Base-by-base conservation (phyloP, 176 grass and related monocot species). In the Triticum timopheevii region DNA sequence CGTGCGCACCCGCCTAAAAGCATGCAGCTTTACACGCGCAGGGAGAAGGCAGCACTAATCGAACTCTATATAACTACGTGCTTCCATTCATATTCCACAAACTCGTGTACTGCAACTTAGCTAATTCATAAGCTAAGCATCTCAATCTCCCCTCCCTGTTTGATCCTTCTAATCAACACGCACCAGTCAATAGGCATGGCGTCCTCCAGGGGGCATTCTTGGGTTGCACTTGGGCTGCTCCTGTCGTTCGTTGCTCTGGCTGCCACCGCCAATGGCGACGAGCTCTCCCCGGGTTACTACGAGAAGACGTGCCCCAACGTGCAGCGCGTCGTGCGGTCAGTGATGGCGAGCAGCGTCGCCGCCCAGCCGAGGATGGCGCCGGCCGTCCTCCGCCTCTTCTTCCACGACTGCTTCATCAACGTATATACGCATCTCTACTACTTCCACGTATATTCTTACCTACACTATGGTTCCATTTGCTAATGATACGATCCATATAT, bases 211-310 rank as follows among this genome's bases (percentile, higher is more conserved):
- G 13, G 1, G 1, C 5, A 3, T 6, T 36, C 15, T 4, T 65
- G 31, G 22, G 22, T 59, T 0, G 24, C 24, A 35, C 22, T 79
- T 15, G 24, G 25, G 3, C 17, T 58, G 16, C 49, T 82, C 59
- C 6, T 81, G 6, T 36, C 6, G 35, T 13, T 39, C 1, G 6
- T 4, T 1, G 16, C 9, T 17, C 7, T 82, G 10, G 79, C 58
- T 58, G 13, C 16, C 59, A 11, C 7, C 11, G 69, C 24, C 19
- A 13, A 76, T 12, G 52, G 56, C 2, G 61, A 17, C 54, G 23
- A 65, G 69, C 92, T 94, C 23, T 72, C 71, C 1, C 15, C 38
- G 0, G 7, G 69, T 25, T 93, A 90, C 85, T 97, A 97, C 68
- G 76, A 88, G 13, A 64, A 28, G 35, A 80, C 87, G 6, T 97